Conservation (phyloP, 176 grass and related monocot genomes). For the Phragmites australis region DNA sequence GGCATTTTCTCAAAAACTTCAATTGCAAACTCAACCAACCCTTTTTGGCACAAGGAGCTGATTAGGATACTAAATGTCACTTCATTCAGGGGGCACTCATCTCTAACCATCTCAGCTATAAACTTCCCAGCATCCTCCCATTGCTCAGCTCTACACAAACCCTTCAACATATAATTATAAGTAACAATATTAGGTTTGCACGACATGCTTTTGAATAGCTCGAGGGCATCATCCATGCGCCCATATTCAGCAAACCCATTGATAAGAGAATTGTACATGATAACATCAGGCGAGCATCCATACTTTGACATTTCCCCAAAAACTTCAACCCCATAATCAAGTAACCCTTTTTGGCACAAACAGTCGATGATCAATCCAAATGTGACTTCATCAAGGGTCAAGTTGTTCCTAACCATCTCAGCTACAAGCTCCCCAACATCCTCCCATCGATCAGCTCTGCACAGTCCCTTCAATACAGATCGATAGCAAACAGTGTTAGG, state of each 20-base stretch:
- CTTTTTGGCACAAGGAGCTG: slow-evolving; percentile 19
- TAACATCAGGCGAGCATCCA: neutral
- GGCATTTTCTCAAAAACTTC: slow-evolving; percentile 30
- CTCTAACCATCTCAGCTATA: neutral
- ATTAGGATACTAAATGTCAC: slow-evolving; percentile 14
- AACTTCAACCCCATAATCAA: neutral
- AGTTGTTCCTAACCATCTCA: neutral
- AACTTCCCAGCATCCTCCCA: slow-evolving; percentile 14
- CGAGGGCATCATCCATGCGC: neutral
- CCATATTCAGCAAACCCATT: slow-evolving; percentile 9
- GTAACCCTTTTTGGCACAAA: slow-evolving; percentile 18
- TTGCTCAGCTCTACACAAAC: slow-evolving; percentile 23
- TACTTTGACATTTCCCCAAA: neutral
- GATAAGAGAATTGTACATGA: slow-evolving; percentile 1
- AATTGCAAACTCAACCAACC: slow-evolving; percentile 2
- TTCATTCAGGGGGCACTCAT: slow-evolving; percentile 3
- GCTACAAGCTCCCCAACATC: slow-evolving; percentile 1
- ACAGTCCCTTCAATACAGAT: neutral
- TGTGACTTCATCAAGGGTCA: neutral
- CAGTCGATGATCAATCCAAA: neutral
- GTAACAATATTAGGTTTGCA: slow-evolving; percentile 20
- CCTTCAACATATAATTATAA: slow-evolving; percentile 22
- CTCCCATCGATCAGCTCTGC: slow-evolving; percentile 15
- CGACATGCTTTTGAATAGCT: neutral
- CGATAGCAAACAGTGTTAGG: slow-evolving; percentile 9